Evolutionary conservation across 805 yeast genomes (phyloP).

Genomic region (Lipomyces lipofer): DNA sequence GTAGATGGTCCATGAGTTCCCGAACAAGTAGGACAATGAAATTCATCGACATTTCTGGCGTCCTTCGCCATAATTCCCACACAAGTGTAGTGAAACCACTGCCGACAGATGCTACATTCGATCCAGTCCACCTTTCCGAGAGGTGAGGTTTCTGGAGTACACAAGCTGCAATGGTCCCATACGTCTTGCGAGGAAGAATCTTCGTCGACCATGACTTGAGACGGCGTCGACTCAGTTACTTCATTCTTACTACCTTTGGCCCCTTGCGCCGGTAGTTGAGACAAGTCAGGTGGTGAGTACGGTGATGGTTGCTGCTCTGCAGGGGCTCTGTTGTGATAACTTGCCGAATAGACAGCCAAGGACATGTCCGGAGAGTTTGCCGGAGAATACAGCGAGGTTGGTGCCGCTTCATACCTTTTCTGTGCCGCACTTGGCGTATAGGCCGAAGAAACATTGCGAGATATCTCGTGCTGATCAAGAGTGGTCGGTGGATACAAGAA

Average conservation of each 20-base stretch:
- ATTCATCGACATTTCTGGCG: slow-evolving; percentile 46
- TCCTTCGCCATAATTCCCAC: slow-evolving; percentile 43
- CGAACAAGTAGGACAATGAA: slow-evolving; percentile 57
- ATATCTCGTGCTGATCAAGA: not conserved
- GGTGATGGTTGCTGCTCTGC: slow-evolving; percentile 23
- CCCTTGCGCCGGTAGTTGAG: slow-evolving; percentile 1
- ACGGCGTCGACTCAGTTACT: not conserved
- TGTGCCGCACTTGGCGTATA: not conserved
- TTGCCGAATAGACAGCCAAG: slow-evolving; percentile 6
- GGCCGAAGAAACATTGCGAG: not conserved
- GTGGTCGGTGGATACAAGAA: slow-evolving; percentile 8
- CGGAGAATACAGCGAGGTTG: slow-evolving; percentile 16
- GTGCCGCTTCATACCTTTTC: not conserved
- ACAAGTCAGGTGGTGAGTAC: slow-evolving; percentile 19
- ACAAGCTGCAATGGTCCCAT: slow-evolving; percentile 30
- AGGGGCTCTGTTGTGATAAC: slow-evolving; percentile 2
- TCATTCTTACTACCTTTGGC: not conserved
- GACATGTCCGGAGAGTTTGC: slow-evolving; percentile 22
- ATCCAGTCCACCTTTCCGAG: slow-evolving; percentile 48
- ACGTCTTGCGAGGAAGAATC: slow-evolving; percentile 15
- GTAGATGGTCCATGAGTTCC: slow-evolving; percentile 50
- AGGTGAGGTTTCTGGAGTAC: slow-evolving; percentile 31
- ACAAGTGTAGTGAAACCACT: slow-evolving; percentile 60
- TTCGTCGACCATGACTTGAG: too few species aligned
- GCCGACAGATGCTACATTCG: slow-evolving; percentile 55